These are phyloP conservation scores for Flueggea neowawraea DNA, from an alignment of 441 rosid species.

Conservation along the genomic window DNA sequence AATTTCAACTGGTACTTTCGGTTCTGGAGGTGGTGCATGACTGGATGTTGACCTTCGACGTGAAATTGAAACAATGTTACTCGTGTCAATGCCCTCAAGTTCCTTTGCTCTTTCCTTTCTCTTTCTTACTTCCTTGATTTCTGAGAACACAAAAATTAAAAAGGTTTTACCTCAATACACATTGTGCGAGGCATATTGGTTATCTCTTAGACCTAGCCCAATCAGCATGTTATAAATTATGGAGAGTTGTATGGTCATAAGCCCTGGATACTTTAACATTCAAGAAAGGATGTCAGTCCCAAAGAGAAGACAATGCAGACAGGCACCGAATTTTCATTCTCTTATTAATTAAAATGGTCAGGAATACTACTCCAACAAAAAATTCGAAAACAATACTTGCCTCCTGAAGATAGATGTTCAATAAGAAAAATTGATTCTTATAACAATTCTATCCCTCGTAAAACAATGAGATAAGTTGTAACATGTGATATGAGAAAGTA, in stretches of 20 bases:
- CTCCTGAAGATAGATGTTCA: no score
- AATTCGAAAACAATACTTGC: no score
- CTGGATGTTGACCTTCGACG: constrained; percentile 74
- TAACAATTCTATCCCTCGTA: no score
- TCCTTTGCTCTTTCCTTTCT: constrained; percentile 75
- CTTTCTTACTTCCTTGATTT: constrained; percentile 79
- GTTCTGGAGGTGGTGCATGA: constrained; percentile 64
- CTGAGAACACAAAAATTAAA: constrained; percentile 30
- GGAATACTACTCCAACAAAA: no score
- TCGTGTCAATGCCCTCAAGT: constrained; percentile 87
- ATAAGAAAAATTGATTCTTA: no score
- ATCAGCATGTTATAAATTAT: background rate
- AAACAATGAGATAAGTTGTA: no score
- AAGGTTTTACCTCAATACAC: constrained; percentile 4
- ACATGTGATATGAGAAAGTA: no score
- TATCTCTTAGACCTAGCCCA: background rate
- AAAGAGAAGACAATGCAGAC: no score
- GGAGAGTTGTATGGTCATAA: background rate
- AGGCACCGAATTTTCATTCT: no score
- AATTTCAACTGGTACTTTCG: constrained; percentile 49
- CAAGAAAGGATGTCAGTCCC: no score
- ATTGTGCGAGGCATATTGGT: background rate
- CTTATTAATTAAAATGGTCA: no score
- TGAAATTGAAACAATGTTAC: constrained; percentile 81
- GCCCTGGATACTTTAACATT: no score